Percentiles rank a stretch among this genome's conserved stretches.
Conservation (phyloP, 164 flowering plant genomes). For the Saururus chinensis region DNA sequence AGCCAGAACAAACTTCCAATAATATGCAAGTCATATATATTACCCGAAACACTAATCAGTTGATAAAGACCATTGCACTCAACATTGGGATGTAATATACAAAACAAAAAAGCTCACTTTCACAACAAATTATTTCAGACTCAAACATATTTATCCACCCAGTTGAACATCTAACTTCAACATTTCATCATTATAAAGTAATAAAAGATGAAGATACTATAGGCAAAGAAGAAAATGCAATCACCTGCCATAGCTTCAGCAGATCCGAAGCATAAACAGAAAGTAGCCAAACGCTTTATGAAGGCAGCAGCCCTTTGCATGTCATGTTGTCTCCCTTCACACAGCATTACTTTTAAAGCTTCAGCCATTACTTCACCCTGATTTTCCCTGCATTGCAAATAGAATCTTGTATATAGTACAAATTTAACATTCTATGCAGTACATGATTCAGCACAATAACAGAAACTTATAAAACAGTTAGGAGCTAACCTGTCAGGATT, state of each 20-base stretch:
- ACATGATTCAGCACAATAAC: not conserved
- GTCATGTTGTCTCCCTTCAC: slow-evolving; percentile 92
- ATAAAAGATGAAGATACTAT: not conserved
- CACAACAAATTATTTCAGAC: no score
- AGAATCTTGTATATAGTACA: not conserved
- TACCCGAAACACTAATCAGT: no score
- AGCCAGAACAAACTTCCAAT: no score
- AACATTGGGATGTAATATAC: no score
- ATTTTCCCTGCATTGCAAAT: slow-evolving; percentile 37
- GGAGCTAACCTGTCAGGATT: slow-evolving; percentile 75
- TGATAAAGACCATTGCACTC: no score
- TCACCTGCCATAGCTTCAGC: slow-evolving; percentile 93
- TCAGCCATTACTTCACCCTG: slow-evolving; percentile 82
- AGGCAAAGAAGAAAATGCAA: not conserved
- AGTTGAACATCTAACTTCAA: no score
- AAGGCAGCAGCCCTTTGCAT: slow-evolving; percentile 98
- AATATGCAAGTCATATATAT: no score
- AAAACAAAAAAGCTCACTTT: no score
- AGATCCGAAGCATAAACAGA: slow-evolving; percentile 63
- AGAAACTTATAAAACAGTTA: not conserved
- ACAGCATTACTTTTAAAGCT: slow-evolving; percentile 81
- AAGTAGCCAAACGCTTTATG: slow-evolving; percentile 83
- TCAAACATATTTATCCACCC: no score
- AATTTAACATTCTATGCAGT: not conserved
- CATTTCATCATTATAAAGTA: no score